Percentiles rank a stretch among this genome's conserved stretches.
These are phyloP conservation scores for Hagleromyces aurorensis DNA, from an alignment of 805 yeast genomes.

Conservation along the genomic window DNA sequence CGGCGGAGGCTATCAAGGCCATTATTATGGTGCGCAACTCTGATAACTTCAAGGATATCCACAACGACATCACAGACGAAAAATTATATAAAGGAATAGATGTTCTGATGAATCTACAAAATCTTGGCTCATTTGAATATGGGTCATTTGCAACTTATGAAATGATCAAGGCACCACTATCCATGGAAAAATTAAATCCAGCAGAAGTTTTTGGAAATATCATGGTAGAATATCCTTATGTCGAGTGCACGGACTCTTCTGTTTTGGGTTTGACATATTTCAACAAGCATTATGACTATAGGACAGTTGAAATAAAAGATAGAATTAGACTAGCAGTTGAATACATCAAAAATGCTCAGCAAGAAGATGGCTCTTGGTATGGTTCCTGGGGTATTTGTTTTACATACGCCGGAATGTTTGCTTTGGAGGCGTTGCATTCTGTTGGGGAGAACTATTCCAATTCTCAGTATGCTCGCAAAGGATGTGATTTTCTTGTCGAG, in stretches of 20 bases:
- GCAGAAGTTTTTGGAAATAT: conserved; percentile 98
- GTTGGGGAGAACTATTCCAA: conserved; percentile 57
- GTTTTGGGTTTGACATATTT: conserved; percentile 84
- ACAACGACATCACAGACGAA: conserved; percentile 45
- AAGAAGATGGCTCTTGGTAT: conserved; percentile 89
- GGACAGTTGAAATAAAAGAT: conserved; percentile 52
- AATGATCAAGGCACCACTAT: conserved; percentile 68
- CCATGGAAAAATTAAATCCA: conserved; percentile 75
- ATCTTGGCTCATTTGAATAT: conserved; percentile 65
- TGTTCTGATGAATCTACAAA: conserved; percentile 67
- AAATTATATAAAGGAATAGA: conserved; percentile 66
- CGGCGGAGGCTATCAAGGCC: conserved; percentile 93
- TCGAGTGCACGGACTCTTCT: conserved; percentile 95
- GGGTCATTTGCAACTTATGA: conserved; percentile 95
- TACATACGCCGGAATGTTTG: conserved; percentile 97
- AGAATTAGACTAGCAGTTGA: conserved; percentile 68
- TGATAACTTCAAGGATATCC: conserved; percentile 40
- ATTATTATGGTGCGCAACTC: conserved; percentile 81
- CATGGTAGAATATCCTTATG: conserved; percentile 98
- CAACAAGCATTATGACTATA: conserved; percentile 55
- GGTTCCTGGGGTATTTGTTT: conserved; percentile 98
- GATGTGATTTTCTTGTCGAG: conserved; percentile 75
- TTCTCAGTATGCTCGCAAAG: conserved; percentile 54
- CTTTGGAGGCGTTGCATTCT: conserved; percentile 79
- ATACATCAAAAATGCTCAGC: conserved; percentile 64